phyloP scores from a whole-genome alignment of 768 basidiomycete species.

The Podaxis sp. region DNA sequence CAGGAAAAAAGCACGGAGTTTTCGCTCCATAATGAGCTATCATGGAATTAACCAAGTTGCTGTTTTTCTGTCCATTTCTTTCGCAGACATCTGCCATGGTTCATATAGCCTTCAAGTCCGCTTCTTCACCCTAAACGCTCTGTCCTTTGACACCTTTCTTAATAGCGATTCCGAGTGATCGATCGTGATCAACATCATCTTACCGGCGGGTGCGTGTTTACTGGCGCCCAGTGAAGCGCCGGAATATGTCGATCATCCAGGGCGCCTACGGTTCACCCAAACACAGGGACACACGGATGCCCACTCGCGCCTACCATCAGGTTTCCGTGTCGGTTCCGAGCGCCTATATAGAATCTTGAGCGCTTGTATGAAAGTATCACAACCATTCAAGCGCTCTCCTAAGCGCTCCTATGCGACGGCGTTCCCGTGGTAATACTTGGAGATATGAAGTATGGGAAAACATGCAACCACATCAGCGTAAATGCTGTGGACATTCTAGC shows the following conservation, averaged over 20 bases:
- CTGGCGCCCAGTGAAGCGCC: background rate
- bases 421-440: slow-evolving; percentile 2
- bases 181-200: background rate
- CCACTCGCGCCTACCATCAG: background rate
- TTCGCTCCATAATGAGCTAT: no score
- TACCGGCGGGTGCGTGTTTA: background rate
- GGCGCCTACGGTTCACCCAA: background rate
- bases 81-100: no score
- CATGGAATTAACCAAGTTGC: no score
- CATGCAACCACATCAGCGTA: background rate
- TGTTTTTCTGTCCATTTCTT: no score
- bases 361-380: background rate
- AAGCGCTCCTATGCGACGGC: background rate
- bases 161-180: background rate
- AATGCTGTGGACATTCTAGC: background rate
- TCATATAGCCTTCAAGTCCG: background rate
- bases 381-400: background rate
- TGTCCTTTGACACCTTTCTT: background rate
- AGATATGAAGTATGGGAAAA: background rate
- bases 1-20: no score
- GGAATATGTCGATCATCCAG: no score
- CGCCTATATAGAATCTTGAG: background rate
- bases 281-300: background rate
- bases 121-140: background rate
- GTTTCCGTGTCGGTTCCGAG: slow-evolving; percentile 2